Evolutionary conservation across 768 basidiomycete species (phyloP), one percentile per base, ranked within the genome.

Genomic region (Lactarius sp.): DNA sequence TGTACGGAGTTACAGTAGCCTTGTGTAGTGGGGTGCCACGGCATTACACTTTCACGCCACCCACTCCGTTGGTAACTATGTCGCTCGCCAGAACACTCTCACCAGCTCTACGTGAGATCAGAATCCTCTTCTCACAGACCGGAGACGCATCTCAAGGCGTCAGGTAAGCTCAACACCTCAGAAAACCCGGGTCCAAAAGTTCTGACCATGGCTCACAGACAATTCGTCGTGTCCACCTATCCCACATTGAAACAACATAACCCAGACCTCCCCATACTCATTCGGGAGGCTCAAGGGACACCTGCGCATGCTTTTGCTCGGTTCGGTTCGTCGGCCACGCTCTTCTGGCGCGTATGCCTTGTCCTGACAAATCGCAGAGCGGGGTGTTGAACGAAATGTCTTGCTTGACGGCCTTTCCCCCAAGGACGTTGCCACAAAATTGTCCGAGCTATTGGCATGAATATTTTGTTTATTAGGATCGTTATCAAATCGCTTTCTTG

Each of bases 251-350:
- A 93, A 77, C 81, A 89, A 72, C 77, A 87, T 74, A 94, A 94
- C 72, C 92, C 91, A 44, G 86, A 94, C 76, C 77, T 94, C n/a
- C 92, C 90, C 18, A 81, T 92, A 42, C 74, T 93, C 69, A 88
- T 93, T 70, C 81, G 92, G 69, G 88, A 92, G 75, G 92, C 90
- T 16, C 78, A 77, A 58, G 88, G 85, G 42, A 91, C 89, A 8
- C 90, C 89, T 42, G 90, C 90, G 65, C 81, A 92, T 71, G 83
- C 83, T 52, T 94, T 92, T 81, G 91, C 88, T 58, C 80, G 92
- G 70, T 94, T 90, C 72, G 91, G 92, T 94, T 76, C 74, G 89
- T 73, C 31, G 3, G 4, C 27, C 6, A 36, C 49, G n/a, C 20
- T 37, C 20, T 13, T 47, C 34, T 20, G 27, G 31, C 54, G n/a